A percentile compares a stretch with the other conserved stretches of the same genome.
These are phyloP conservation scores for Phytophthora sansomeana DNA, from an alignment of 352 stramenopile genomes.

Conservation along the genomic window DNA sequence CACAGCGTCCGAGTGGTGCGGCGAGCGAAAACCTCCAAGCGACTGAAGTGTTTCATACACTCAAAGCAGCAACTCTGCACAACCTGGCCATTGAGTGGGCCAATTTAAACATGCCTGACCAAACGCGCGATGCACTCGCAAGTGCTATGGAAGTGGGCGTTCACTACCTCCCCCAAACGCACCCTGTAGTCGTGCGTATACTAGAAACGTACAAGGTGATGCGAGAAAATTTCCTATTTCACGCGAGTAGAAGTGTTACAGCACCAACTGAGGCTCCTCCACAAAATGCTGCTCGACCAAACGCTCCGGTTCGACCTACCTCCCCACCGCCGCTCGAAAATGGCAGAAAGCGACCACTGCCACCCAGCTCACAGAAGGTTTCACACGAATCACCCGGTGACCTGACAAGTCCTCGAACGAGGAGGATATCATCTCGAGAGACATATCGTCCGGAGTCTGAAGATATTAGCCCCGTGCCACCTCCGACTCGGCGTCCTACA, in stretches of 20 bases:
- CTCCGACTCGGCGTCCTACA: slow-evolving; percentile 19
- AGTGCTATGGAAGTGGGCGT: slow-evolving; percentile 72
- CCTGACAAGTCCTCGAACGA: slow-evolving; percentile 21
- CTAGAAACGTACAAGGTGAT: slow-evolving; percentile 79
- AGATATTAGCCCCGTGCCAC: slow-evolving; percentile 32
- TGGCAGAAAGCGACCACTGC: slow-evolving; percentile 29
- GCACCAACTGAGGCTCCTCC: not conserved
- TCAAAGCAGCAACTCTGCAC: slow-evolving; percentile 69
- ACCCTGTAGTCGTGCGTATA: slow-evolving; percentile 63
- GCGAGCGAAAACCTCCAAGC: slow-evolving; percentile 27
- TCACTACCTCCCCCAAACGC: slow-evolving; percentile 54
- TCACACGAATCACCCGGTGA: slow-evolving; percentile 7
- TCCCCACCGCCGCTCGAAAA: slow-evolving; percentile 11
- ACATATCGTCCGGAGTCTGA: slow-evolving; percentile 12
- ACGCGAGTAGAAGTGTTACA: slow-evolving; percentile 20
- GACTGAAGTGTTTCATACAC: slow-evolving; percentile 53
- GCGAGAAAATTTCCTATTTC: slow-evolving; percentile 71
- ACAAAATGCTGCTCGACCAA: slow-evolving; percentile 4
- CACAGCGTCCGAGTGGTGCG: slow-evolving; percentile 33
- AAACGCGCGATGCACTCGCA: slow-evolving; percentile 63
- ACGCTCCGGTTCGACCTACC: slow-evolving; percentile 13
- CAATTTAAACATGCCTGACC: slow-evolving; percentile 66
- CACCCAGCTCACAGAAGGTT: slow-evolving; percentile 28
- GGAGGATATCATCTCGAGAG: slow-evolving; percentile 23
- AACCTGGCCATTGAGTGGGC: slow-evolving; percentile 81